phyloP scores from a whole-genome alignment of 345 rosid species.

The Isatis tinctoria region DNA sequence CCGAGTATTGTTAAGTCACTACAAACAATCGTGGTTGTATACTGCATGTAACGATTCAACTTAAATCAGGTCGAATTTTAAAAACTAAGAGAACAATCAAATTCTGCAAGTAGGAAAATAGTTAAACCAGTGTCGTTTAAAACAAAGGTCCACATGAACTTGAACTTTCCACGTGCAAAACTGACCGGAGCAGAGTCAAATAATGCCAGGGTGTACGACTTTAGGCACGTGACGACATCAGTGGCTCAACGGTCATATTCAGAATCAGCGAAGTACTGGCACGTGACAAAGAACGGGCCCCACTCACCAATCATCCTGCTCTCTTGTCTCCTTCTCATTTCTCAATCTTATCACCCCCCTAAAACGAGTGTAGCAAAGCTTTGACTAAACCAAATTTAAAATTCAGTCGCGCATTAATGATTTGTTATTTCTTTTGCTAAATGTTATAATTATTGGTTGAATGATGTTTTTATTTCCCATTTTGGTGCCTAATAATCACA shows the following conservation, averaged over 20 bases:
- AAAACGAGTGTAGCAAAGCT: not conserved
- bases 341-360: not conserved
- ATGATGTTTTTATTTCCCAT: not conserved
- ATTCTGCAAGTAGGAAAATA: too few relatives aligned
- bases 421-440: not conserved
- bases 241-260: slow-evolving; percentile 35
- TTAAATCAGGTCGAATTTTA: too few relatives aligned
- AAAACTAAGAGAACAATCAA: not conserved
- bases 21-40: too few relatives aligned
- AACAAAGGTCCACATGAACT: slow-evolving; percentile 3
- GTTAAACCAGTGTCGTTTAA: not conserved
- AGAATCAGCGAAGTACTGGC: slow-evolving; percentile 5
- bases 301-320: slow-evolving; percentile 26
- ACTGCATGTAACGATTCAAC: too few relatives aligned
- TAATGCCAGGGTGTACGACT: slow-evolving; percentile 21
- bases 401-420: not conserved
- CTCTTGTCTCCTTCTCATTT: slow-evolving; percentile 27
- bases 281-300: slow-evolving; percentile 30
- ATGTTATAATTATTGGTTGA: not conserved
- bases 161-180: slow-evolving; percentile 27
- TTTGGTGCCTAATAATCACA: not conserved
- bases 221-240: slow-evolving; percentile 26
- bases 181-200: slow-evolving; percentile 19
- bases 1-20: too few relatives aligned
- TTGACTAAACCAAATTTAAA: not conserved